These are phyloP conservation scores for Ophiostoma sp. DNA, from an alignment of 2,329 filamentous ascomycete species.

Conservation along the genomic window DNA sequence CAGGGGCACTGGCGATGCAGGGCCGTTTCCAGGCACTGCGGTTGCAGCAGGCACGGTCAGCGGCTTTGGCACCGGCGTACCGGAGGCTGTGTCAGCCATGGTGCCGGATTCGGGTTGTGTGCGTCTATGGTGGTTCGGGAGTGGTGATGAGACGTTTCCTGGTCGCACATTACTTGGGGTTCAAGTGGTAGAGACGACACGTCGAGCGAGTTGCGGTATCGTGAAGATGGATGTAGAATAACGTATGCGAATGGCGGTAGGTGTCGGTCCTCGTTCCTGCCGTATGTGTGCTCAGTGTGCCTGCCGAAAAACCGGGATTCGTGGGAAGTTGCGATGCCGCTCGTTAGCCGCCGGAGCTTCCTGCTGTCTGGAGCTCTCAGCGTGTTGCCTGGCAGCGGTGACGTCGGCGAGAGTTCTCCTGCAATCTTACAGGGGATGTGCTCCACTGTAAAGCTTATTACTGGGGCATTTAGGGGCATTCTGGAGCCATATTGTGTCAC, in stretches of 20 bases:
- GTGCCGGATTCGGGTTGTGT: neutral
- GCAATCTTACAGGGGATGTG: neutral
- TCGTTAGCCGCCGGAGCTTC: neutral
- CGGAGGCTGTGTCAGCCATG: constrained; percentile 21
- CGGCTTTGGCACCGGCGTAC: constrained; percentile 18
- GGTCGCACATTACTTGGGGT: neutral
- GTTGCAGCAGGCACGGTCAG: constrained; percentile 6
- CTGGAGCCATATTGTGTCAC: neutral
- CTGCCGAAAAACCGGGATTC: neutral
- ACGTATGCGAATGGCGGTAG: neutral
- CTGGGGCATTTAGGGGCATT: neutral
- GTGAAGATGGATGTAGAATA: neutral
- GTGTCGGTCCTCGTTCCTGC: neutral
- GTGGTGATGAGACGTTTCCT: neutral
- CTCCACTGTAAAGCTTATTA: constrained; percentile 1
- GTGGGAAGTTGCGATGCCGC: constrained; percentile 3
- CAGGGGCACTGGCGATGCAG: constrained; percentile 4
- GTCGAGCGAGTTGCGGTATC: neutral
- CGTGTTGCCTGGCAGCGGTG: constrained; percentile 1
- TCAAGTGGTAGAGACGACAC: neutral
- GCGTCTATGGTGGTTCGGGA: neutral
- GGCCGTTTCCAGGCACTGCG: neutral
- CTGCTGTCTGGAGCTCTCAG: neutral
- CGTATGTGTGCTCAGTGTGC: neutral
- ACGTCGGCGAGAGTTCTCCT: constrained; percentile 6